These are phyloP conservation scores for Crucihimalaya himalaica DNA, from an alignment of 345 rosid species.

Conservation along the genomic window DNA sequence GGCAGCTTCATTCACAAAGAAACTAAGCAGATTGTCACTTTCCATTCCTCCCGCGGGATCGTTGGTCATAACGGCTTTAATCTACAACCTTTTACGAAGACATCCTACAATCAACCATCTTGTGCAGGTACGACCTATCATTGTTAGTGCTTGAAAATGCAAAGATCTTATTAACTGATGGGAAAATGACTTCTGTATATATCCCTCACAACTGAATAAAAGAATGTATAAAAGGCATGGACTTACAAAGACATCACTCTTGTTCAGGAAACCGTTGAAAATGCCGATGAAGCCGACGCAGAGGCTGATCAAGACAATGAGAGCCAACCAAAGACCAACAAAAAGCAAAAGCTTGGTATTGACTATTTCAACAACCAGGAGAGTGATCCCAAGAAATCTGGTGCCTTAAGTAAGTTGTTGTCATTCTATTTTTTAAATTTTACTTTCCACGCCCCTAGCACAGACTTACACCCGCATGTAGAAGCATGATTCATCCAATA, in stretches of 20 bases:
- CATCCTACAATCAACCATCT: constrained; percentile 94
- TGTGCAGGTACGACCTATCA: constrained; percentile 61
- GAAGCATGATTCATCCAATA: background rate
- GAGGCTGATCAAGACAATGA: constrained; percentile 45
- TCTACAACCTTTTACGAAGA: constrained; percentile 82
- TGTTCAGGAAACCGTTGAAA: constrained; percentile 57
- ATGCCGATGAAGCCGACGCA: constrained; percentile 35
- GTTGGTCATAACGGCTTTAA: constrained; percentile 72
- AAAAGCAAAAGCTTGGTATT: constrained; percentile 53
- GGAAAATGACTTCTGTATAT: background rate
- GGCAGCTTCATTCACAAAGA: constrained; percentile 94
- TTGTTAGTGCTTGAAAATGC: constrained; percentile 19
- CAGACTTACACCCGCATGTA: background rate
- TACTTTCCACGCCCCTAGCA: background rate
- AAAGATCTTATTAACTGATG: background rate
- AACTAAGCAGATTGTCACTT: constrained; percentile 78
- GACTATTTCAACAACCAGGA: constrained; percentile 70
- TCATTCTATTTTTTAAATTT: background rate
- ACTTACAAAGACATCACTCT: background rate
- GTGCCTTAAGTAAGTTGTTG: constrained; percentile 68
- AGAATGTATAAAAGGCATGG: background rate
- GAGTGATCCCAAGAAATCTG: constrained; percentile 65
- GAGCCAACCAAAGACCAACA: constrained; percentile 34
- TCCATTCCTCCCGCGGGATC: constrained; percentile 84
- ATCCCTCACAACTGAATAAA: background rate